phyloP scores from a whole-genome alignment of 2,329 filamentous ascomycete genomes.

The Microsporum canis region DNA sequence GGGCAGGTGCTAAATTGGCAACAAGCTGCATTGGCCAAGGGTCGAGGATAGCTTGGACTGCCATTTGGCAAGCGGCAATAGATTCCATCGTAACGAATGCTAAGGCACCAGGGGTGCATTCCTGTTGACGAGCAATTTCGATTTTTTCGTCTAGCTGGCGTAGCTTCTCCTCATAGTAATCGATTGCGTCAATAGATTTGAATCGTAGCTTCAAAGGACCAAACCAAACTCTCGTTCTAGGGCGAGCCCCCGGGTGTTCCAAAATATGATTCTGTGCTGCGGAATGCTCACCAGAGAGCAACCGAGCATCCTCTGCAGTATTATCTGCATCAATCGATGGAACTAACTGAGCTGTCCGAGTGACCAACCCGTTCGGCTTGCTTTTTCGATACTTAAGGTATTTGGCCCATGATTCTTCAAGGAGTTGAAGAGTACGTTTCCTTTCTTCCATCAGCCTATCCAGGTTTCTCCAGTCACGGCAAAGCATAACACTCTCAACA shows the following conservation, averaged over 20 bases:
- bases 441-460: slow-evolving; percentile 63
- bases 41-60: slow-evolving; percentile 86
- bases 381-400: slow-evolving; percentile 51
- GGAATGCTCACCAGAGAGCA: slow-evolving; percentile 41
- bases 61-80: slow-evolving; percentile 85
- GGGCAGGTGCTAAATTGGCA: slow-evolving; percentile 75
- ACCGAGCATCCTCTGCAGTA: slow-evolving; percentile 27
- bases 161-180: slow-evolving; percentile 84
- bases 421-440: slow-evolving; percentile 51
- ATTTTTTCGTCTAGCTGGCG: slow-evolving; percentile 69
- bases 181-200: slow-evolving; percentile 74
- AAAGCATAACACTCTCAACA: slow-evolving; percentile 78
- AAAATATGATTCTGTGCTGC: slow-evolving; percentile 42
- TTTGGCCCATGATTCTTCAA: slow-evolving; percentile 76
- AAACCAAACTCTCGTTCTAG: slow-evolving; percentile 64
- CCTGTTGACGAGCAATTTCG: slow-evolving; percentile 54
- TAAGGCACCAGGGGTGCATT: slow-evolving; percentile 66
- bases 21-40: slow-evolving; percentile 76
- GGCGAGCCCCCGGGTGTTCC: slow-evolving; percentile 42
- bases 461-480: slow-evolving; percentile 72
- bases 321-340: neutral
- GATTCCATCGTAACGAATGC: slow-evolving; percentile 98
- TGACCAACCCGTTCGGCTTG: slow-evolving; percentile 31
- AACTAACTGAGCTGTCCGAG: slow-evolving; percentile 27
- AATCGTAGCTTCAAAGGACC: slow-evolving; percentile 62